Percentiles rank a stretch among this genome's conserved stretches.
Conservation (phyloP, 2,329 filamentous ascomycete genomes). For the Diplocarpon rosae region DNA sequence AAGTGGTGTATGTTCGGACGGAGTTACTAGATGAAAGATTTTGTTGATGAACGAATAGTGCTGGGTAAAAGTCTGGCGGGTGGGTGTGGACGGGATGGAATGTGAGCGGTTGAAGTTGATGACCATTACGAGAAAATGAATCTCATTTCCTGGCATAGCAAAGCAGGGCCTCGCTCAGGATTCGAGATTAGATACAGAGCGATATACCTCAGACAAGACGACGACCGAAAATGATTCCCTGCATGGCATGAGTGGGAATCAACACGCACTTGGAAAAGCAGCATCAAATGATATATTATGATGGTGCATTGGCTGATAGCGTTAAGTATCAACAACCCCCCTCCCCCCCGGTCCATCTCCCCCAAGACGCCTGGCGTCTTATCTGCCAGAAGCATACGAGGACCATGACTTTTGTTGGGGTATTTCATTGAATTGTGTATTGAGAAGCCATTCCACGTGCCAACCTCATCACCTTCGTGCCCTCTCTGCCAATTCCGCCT, state of each 20-base stretch:
- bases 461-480: background rate
- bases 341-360: background rate
- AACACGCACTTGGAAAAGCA: background rate
- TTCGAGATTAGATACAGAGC: background rate
- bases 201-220: background rate
- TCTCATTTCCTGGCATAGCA: background rate
- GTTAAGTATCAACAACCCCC: conserved; percentile 9
- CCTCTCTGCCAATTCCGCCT: background rate
- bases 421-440: background rate
- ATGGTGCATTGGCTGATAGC: conserved; percentile 14
- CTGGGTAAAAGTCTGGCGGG: conserved; percentile 9
- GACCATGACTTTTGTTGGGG: conserved; percentile 8
- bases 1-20: conserved; percentile 90
- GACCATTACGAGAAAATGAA: conserved; percentile 1
- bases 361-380: conserved; percentile 4
- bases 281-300: conserved; percentile 20
- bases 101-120: background rate
- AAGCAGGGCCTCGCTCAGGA: background rate
- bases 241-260: background rate
- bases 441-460: background rate
- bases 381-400: conserved; percentile 9
- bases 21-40: conserved; percentile 30
- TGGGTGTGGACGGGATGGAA: background rate
- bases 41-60: conserved; percentile 1
- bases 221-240: background rate